Conservation (phyloP, 495 filamentous ascomycete species). For the Penicillium robsamsonii region DNA sequence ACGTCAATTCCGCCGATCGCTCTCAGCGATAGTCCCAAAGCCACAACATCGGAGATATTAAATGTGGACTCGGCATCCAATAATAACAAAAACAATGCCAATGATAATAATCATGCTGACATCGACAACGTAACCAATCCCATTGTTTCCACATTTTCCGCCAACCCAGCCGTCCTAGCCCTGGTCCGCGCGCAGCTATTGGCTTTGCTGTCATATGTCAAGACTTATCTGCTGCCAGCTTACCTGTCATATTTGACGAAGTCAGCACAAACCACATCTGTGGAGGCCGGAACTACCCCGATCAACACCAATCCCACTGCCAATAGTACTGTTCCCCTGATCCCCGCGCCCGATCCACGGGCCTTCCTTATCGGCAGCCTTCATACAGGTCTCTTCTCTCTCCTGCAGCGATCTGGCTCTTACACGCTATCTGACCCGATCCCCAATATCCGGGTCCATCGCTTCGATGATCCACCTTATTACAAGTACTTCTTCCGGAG, state of each 20-base stretch:
- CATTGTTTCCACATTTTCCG: slow-evolving; percentile 15
- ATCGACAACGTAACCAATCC: neutral
- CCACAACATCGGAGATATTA: slow-evolving; percentile 6
- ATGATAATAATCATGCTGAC: neutral
- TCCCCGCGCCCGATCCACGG: slow-evolving; percentile 26
- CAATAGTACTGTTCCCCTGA: slow-evolving; percentile 19
- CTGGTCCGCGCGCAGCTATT: slow-evolving; percentile 31
- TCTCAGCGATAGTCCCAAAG: slow-evolving; percentile 9
- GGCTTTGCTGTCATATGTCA: slow-evolving; percentile 28
- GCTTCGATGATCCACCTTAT: slow-evolving; percentile 36
- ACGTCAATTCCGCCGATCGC: slow-evolving; percentile 24
- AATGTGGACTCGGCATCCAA: slow-evolving; percentile 2
- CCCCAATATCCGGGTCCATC: slow-evolving; percentile 31
- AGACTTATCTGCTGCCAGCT: slow-evolving; percentile 22
- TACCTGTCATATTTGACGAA: slow-evolving; percentile 26
- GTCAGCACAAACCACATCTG: slow-evolving; percentile 1
- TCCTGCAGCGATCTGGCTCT: slow-evolving; percentile 21
- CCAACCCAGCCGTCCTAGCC: slow-evolving; percentile 11
- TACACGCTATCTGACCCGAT: slow-evolving; percentile 14
- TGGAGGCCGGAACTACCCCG: slow-evolving; percentile 7
- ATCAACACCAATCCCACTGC: neutral
- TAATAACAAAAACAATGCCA: slow-evolving; percentile 3
- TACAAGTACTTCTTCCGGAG: slow-evolving; percentile 34
- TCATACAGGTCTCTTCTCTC: slow-evolving; percentile 31
- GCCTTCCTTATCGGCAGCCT: slow-evolving; percentile 38